Evolutionary conservation across 2,329 filamentous ascomycete genomes (phyloP), one percentile per base, ranked within the genome.

Genomic region (Chaetomium sp.): DNA sequence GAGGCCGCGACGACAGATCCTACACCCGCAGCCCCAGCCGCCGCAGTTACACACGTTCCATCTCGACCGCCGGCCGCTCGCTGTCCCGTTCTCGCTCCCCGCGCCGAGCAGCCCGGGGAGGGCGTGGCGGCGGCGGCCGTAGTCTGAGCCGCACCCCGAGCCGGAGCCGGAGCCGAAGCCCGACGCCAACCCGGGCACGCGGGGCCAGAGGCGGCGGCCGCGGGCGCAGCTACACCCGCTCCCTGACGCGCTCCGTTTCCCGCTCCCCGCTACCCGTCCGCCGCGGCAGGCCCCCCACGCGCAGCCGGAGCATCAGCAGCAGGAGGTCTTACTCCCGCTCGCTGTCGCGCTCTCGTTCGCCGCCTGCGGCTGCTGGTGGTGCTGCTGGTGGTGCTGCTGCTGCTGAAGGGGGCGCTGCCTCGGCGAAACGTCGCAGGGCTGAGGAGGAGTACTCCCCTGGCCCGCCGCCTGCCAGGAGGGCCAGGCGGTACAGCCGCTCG

Each of bases 21-120:
- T 70, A 70, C 54, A 68, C 66, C 47, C 69, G 68, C 27, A 67
- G 68, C 62, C 65, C 68, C 45, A 70, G 38, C 31, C 66, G 68
- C 58, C 65, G 69, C 49, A 70, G 68, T 56, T 70, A 69, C 58
- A 65, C 68, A 5, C 68, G 68, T 60, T 69, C 67, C 35, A 23
- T 69, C 63, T 69, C 67, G 0, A 49, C 54, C 6, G 29, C 16
- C 53, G 55, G 63, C 27, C 33, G 63, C 10, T 67, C 67, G 5
- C 62, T 45, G 38, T 66, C 68, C 9, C 64, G 63, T 21, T 70
- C 65, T 55, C 19, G 68, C 16, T 42, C 56, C 70, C 27, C 63
- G n/a, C 33, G 63, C 21, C 65, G 56, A 12, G 25, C 21, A 8
- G 50, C 12, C 9, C 23, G 13, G 8, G 23, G 5, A 23, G 49